Conservation (phyloP, 345 rosid species). For the Eutrema yunnanense region DNA sequence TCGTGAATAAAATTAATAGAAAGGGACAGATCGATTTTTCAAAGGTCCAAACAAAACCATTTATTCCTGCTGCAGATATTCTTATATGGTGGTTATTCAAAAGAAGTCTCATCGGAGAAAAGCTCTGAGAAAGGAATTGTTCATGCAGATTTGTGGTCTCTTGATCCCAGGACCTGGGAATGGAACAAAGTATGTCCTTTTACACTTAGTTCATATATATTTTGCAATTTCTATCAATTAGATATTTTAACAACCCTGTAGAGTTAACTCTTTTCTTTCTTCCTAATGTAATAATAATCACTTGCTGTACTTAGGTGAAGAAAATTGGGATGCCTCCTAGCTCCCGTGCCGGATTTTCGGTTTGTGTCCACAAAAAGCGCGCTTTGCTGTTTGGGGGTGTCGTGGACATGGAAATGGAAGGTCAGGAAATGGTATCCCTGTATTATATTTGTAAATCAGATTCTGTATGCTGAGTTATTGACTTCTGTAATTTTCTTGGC, state of each 20-base stretch:
- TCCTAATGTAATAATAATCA: background rate
- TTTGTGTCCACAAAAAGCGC: slow-evolving; percentile 94
- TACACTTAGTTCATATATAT: background rate
- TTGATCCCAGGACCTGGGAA: slow-evolving; percentile 98
- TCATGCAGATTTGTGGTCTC: slow-evolving; percentile 95
- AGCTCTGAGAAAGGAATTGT: slow-evolving; percentile 84
- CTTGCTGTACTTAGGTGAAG: slow-evolving; percentile 52
- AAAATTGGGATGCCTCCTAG: slow-evolving; percentile 97
- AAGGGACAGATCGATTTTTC: background rate
- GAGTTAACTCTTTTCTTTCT: background rate
- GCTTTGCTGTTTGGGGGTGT: slow-evolving; percentile 95
- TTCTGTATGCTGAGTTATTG: background rate
- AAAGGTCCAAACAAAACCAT: background rate
- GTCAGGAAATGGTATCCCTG: slow-evolving; percentile 24
- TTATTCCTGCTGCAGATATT: slow-evolving; percentile 46
- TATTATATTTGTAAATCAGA: background rate
- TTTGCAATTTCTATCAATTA: background rate
- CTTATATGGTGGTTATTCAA: slow-evolving; percentile 92
- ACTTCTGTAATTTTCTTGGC: slow-evolving; percentile 19
- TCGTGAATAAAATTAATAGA: background rate
- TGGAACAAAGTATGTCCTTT: slow-evolving; percentile 80
- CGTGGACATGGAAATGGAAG: slow-evolving; percentile 94
- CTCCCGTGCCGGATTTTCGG: slow-evolving; percentile 88
- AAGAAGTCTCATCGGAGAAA: slow-evolving; percentile 84
- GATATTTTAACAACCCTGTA: background rate